Conservation (phyloP, 345 rosid species). For the Adansonia digitata region DNA sequence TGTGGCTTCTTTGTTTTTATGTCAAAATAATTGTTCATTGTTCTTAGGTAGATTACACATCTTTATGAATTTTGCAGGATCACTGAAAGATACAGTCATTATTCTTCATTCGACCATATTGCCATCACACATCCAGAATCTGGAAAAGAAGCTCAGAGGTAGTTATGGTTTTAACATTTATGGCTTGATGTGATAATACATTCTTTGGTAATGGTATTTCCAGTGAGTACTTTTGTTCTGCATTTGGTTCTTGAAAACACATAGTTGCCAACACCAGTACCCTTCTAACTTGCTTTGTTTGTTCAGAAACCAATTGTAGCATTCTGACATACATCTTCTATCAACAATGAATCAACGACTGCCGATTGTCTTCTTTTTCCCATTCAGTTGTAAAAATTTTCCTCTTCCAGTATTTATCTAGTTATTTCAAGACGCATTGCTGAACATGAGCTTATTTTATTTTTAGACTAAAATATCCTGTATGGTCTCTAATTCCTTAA, state of each 20-base stretch:
- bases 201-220: neutral
- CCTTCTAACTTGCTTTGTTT: neutral
- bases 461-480: slow-evolving; percentile 8
- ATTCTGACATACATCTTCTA: neutral
- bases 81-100: slow-evolving; percentile 47
- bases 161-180: slow-evolving; percentile 9
- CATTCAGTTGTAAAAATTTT: neutral
- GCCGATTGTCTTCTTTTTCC: neutral
- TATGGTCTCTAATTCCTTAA: neutral
- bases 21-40: slow-evolving; percentile 2
- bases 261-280: neutral
- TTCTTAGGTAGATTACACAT: slow-evolving; percentile 13
- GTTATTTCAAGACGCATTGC: neutral
- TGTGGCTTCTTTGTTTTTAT: slow-evolving; percentile 9
- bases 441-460: neutral
- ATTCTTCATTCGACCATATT: slow-evolving; percentile 52
- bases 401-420: neutral
- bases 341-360: neutral
- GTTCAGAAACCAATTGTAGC: neutral
- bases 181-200: neutral
- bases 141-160: slow-evolving; percentile 65
- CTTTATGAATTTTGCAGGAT: slow-evolving; percentile 35
- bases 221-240: neutral
- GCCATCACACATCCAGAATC: slow-evolving; percentile 43
- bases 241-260: slow-evolving; percentile 2